Base-by-base conservation (phyloP, 345 rosid species). In the Geranium brycei region DNA sequence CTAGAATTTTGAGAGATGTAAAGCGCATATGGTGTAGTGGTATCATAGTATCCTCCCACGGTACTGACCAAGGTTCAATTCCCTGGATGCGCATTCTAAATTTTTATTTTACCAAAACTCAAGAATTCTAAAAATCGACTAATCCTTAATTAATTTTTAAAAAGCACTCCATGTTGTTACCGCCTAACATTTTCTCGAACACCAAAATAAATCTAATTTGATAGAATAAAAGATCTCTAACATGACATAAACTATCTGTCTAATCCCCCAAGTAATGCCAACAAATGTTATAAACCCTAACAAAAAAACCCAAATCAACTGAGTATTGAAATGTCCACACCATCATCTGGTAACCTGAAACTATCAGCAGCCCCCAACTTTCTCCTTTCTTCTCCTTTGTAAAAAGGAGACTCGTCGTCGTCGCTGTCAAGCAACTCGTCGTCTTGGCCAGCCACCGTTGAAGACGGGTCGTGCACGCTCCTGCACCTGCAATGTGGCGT, bases 11-110 rank as follows among this genome's bases (percentile, higher is more conserved):
- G 41, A 7, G 41, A 0, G 3, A 1, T 7, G 3, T 35, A 4
- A 13, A 31, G 86, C 96, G 93, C 96, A 86, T 85, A 83, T 83
- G 68, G 93, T 91, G 96, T 88, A 81, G 96, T 83, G 91, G 96
- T 88, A 82, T 85, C 93, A 86, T 86, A 82, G 89, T 83, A 86
- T 93, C 96, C 97, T 86, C 96, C 93, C 96, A 86, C 88, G 93
- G 93, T 86, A 79, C 88, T 84, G 87, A 84, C 89, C 87, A 73
- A 87, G 88, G 97, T 85, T 88, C 88, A 91, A 88, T 85, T 86
- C 89, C 92, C 88, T 74, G 91, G 89, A 85, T 86, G 89, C 89
- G 93, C 88, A 87, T 47, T 47, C 0, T 35, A 4, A 4, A 4
- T 4, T 7, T 32, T 35, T 35, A 35, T 4, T 35, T 35, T 35